Base-by-base conservation (phyloP, 108 stramenopile species). In the Chaetoceros muelleri region DNA sequence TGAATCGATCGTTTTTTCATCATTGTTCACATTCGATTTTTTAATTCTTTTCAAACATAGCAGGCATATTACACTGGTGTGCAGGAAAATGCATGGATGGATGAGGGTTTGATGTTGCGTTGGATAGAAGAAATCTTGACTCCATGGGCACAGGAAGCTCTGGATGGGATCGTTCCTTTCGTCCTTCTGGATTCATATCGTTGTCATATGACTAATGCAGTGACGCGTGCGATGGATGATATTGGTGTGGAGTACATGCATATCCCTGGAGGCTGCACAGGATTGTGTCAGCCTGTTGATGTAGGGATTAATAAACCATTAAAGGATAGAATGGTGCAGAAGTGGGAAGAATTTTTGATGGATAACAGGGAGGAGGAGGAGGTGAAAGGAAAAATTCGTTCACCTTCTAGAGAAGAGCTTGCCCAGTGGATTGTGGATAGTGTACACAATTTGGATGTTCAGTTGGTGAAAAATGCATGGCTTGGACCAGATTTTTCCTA, bases 241-340 rank as follows among this genome's bases (percentile, higher is more conserved):
- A 31, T 53, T 34, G 60, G 52, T 3, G 24, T 52, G 5, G 51
- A 61, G 27, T 50, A 44, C 3, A 21, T 24, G 25, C 60, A 52
- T 51, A 53, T 61, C 50, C 60, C 60, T 18, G 60, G 60, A 46
- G 60, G 60, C 29, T 61, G 60, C 24, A 61, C 60, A 40, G 28
- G 10, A 18, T 40, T 53, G 8, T 60, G 49, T 30, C 59, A 60
- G 29, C 59, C 59, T n/a, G n/a, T n/a, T n/a, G n/a, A n/a, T n/a
- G n/a, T n/a, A n/a, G n/a, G n/a, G n/a, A n/a, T n/a, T n/a, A n/a
- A n/a, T n/a, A n/a, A n/a, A n/a, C n/a, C n/a, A n/a, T n/a, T n/a
- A n/a, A n/a, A n/a, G n/a, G n/a, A 28, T 18, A 52, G 17, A 30
- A 60, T 30, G 60, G 52, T 17, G 60, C 52, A 47, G 23, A 20